Conservation (phyloP, 2,329 filamentous ascomycete species). For the Colletotrichum liriopes region DNA sequence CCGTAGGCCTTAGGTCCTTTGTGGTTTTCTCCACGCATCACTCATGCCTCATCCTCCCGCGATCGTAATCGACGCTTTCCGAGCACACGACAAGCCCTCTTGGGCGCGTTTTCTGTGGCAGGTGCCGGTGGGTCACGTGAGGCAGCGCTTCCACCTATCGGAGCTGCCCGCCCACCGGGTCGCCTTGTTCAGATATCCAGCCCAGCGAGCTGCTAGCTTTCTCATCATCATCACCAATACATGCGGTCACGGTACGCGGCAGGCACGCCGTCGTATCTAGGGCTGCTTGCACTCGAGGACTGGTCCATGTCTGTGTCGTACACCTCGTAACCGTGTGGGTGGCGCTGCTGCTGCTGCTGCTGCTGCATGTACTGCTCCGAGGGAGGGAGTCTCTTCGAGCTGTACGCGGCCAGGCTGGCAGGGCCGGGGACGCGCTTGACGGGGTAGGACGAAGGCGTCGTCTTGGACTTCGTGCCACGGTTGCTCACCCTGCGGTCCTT, state of each 20-base stretch:
- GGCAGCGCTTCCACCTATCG: no score
- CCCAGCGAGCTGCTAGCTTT: no score
- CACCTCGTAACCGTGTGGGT: slow-evolving; percentile 37
- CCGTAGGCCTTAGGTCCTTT: no score
- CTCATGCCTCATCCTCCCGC: no score
- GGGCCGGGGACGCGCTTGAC: slow-evolving; percentile 40
- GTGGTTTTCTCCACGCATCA: no score
- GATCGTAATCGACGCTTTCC: no score
- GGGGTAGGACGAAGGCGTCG: slow-evolving; percentile 28
- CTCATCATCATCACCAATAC: background rate
- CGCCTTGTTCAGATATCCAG: no score
- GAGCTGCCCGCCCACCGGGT: no score
- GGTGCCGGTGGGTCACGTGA: no score
- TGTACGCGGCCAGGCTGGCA: slow-evolving; percentile 38
- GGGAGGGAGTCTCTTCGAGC: slow-evolving; percentile 35
- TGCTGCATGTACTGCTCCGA: slow-evolving; percentile 41
- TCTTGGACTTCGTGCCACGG: slow-evolving; percentile 46
- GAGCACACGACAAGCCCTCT: no score
- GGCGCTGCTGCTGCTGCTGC: no score
- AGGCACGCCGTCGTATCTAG: slow-evolving; percentile 34
- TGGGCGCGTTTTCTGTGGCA: no score
- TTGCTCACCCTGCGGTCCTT: slow-evolving; percentile 80
- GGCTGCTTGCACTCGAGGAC: slow-evolving; percentile 40
- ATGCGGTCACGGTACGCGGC: slow-evolving; percentile 34
- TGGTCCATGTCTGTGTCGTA: slow-evolving; percentile 42